These are phyloP conservation scores for Boletales sp. DNA, from an alignment of 768 basidiomycete species.

Conservation along the genomic window DNA sequence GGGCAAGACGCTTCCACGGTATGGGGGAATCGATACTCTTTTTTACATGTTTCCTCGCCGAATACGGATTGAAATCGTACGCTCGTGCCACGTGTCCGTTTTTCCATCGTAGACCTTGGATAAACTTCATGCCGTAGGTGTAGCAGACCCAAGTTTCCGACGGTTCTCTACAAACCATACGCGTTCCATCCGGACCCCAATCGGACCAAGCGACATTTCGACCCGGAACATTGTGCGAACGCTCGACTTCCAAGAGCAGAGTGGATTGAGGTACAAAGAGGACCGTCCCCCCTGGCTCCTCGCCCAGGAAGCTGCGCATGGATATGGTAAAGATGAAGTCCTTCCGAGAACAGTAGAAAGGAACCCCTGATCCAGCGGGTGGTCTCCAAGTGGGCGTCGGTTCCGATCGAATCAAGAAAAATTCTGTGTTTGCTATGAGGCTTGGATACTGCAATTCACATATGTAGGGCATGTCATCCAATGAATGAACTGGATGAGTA, in stretches of 20 bases:
- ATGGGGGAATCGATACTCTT: constrained; percentile 4
- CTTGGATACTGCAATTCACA: constrained; percentile 28
- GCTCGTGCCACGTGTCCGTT: constrained; percentile 16
- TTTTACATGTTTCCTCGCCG: constrained; percentile 13
- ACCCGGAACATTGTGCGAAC: constrained; percentile 1
- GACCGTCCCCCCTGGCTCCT: constrained; percentile 13
- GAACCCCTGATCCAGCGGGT: constrained; percentile 6
- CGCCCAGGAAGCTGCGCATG: constrained; percentile 12
- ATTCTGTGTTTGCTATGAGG: constrained; percentile 10
- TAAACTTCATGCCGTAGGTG: constrained; percentile 33
- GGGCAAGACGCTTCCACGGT: constrained; percentile 18
- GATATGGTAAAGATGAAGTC: constrained; percentile 33
- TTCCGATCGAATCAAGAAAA: constrained; percentile 32
- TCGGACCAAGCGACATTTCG: constrained; percentile 21
- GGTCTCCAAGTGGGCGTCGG: constrained; percentile 28
- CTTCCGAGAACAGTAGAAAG: constrained; percentile 21
- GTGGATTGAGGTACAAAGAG: constrained; percentile 33
- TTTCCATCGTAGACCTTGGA: constrained; percentile 24
- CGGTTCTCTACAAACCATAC: constrained; percentile 25
- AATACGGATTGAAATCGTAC: constrained; percentile 34
- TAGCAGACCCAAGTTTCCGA: constrained; percentile 36
- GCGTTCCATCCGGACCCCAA: constrained; percentile 32
- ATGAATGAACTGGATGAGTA: neutral
- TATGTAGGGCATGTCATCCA: constrained; percentile 15
- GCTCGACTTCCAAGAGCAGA: constrained; percentile 22